Evolutionary conservation across 352 stramenopile species (phyloP).

Genomic region (Phytophthora sansomeana): DNA sequence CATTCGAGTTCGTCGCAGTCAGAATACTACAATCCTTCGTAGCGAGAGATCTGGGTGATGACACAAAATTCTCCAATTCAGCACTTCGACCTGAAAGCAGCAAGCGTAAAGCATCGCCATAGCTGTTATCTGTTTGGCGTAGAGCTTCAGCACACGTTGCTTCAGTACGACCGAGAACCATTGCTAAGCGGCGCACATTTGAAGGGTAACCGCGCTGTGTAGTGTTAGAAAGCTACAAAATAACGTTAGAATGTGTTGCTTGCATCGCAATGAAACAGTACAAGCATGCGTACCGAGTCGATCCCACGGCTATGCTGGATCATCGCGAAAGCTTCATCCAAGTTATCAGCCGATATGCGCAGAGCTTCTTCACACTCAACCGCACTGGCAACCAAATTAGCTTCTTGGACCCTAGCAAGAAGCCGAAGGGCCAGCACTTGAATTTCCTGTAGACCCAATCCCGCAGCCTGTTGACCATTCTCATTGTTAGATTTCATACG

Average conservation of each 20-base stretch:
- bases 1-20: constrained; percentile 6
- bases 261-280: background rate
- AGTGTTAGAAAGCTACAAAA: constrained; percentile 8
- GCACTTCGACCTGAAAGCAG: constrained; percentile 51
- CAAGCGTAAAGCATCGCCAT: constrained; percentile 62
- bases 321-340: constrained; percentile 38
- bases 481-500: background rate
- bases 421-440: constrained; percentile 38
- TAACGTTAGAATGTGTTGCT: constrained; percentile 5
- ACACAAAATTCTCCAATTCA: constrained; percentile 39
- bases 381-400: constrained; percentile 32
- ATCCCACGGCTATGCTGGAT: constrained; percentile 22
- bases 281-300: constrained; percentile 22
- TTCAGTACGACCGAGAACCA: constrained; percentile 55
- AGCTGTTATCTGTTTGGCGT: constrained; percentile 56
- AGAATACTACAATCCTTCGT: background rate
- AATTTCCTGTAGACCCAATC: constrained; percentile 27
- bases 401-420: constrained; percentile 37
- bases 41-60: constrained; percentile 16
- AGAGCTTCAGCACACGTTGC: constrained; percentile 68
- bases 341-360: constrained; percentile 34
- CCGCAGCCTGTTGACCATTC: constrained; percentile 15
- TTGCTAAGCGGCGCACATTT: constrained; percentile 60
- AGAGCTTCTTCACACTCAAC: constrained; percentile 59
- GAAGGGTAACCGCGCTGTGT: constrained; percentile 40